phyloP scores from a whole-genome alignment of 1,139 yeast species.

The Hemisphaericaspora xylanilytica region DNA sequence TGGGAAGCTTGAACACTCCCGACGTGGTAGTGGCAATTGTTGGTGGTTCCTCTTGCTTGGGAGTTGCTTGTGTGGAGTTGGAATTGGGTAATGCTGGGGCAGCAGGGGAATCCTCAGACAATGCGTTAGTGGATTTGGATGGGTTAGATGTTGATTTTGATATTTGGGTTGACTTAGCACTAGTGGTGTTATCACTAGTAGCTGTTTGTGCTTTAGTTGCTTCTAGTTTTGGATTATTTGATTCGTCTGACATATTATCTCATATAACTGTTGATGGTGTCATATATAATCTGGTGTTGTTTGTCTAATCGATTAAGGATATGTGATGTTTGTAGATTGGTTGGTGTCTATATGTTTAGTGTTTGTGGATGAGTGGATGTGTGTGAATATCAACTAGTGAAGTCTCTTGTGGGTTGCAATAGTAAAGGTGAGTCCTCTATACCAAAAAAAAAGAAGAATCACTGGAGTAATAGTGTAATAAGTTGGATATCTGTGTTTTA shows the following conservation, averaged over 20 bases:
- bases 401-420: no score
- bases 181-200: neutral
- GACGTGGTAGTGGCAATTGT: neutral
- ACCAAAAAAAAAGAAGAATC: no score
- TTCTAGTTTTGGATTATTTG: neutral
- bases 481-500: no score
- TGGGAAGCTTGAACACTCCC: slow-evolving; percentile 7
- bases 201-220: neutral
- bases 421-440: no score
- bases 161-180: neutral
- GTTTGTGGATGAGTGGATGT: no score
- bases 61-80: neutral
- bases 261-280: neutral
- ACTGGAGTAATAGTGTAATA: no score
- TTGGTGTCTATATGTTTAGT: no score
- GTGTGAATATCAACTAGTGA: no score
- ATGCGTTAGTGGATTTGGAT: neutral
- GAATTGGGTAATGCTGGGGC: neutral
- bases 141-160: neutral
- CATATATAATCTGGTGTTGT: no score
- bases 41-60: slow-evolving; percentile 1
- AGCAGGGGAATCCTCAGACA: neutral
- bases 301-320: no score
- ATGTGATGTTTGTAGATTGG: no score
- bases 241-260: slow-evolving; percentile 2